Conservation (phyloP, 1,139 yeast species). For the Scheffersomyces segobiensis region DNA sequence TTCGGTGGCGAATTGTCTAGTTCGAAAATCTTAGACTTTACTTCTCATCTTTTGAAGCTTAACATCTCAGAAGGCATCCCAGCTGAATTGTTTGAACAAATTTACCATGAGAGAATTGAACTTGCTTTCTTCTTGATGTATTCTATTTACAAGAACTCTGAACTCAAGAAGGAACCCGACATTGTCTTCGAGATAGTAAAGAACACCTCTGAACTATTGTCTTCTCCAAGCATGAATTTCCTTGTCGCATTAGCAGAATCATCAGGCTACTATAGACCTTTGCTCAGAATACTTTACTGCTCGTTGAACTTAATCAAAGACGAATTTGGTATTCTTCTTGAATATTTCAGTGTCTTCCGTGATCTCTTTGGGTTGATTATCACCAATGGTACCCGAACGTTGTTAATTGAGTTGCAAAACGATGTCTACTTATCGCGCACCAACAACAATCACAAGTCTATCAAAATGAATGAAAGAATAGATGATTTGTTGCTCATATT, state of each 20-base stretch:
- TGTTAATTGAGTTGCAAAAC: conserved; percentile 59
- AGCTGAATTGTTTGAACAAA: conserved; percentile 46
- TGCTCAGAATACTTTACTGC: conserved; percentile 58
- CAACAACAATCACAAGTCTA: conserved; percentile 29
- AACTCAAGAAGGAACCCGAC: conserved; percentile 27
- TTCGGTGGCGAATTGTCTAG: conserved; percentile 32
- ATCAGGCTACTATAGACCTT: conserved; percentile 54
- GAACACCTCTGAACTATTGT: conserved; percentile 41
- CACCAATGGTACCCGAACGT: conserved; percentile 55
- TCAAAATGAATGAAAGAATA: conserved; percentile 41
- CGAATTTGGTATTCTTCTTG: conserved; percentile 43
- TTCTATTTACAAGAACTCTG: conserved; percentile 34
- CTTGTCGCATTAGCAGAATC: conserved; percentile 38
- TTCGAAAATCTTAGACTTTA: conserved; percentile 41
- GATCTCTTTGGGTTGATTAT: conserved; percentile 61
- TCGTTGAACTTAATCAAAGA: conserved; percentile 45
- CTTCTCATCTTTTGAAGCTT: conserved; percentile 50
- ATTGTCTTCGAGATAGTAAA: conserved; percentile 40
- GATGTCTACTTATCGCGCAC: conserved; percentile 46
- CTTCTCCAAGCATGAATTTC: conserved; percentile 49
- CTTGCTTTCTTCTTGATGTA: conserved; percentile 66
- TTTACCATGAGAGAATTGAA: conserved; percentile 66
- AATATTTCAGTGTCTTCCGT: conserved; percentile 51
- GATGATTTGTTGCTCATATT: conserved; percentile 69
- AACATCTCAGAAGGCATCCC: conserved; percentile 57